phyloP scores from a whole-genome alignment of 306 rosid species.

The Corylus americana region DNA sequence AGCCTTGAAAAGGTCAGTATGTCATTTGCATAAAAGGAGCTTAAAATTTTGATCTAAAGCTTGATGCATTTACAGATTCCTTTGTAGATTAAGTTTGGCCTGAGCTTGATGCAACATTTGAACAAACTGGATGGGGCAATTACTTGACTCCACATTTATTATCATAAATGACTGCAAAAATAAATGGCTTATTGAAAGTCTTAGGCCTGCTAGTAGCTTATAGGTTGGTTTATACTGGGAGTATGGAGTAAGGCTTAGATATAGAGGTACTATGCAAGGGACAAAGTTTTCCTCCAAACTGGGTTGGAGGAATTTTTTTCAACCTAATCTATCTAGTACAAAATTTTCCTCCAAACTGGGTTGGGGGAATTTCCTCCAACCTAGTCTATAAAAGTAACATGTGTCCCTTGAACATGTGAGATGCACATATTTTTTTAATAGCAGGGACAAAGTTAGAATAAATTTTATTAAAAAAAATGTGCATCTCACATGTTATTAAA shows the following conservation, averaged over 20 bases:
- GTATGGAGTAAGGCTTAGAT: neutral
- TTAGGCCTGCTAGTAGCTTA: neutral
- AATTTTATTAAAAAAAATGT: too few species aligned
- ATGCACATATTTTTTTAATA: too few species aligned
- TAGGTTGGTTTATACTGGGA: neutral
- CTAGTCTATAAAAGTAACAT: too few species aligned
- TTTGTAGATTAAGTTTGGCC: neutral
- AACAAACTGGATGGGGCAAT: neutral
- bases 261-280: neutral
- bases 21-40: neutral
- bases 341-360: too few species aligned
- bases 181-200: neutral
- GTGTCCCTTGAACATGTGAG: too few species aligned
- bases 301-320: too few species aligned
- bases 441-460: too few species aligned
- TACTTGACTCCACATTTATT: neutral
- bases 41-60: neutral
- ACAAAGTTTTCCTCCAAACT: too few species aligned
- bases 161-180: neutral
- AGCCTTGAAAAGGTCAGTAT: constrained; percentile 23
- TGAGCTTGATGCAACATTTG: neutral
- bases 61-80: neutral
- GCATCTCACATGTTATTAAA: too few species aligned
- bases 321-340: too few species aligned
- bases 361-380: too few species aligned